Percentiles rank a stretch among this genome's conserved stretches.
phyloP scores from a whole-genome alignment of 2,329 filamentous ascomycete species.

The Pezicula carpinea region DNA sequence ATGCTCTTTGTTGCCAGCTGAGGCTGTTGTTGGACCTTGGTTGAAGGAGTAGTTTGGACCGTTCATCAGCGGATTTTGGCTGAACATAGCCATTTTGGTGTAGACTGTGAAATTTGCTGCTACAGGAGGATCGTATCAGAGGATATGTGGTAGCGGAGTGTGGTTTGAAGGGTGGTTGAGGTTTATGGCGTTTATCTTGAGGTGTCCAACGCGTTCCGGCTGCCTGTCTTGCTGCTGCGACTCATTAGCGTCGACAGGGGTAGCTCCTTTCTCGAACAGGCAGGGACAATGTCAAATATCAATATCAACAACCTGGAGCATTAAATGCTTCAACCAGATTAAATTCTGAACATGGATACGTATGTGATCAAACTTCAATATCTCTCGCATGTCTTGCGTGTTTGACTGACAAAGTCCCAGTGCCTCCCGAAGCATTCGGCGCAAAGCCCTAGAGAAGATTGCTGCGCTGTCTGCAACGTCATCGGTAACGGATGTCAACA shows the following conservation, averaged over 20 bases:
- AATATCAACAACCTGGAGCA: too few relatives aligned
- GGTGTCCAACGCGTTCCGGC: conserved; percentile 19
- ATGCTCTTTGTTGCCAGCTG: conserved; percentile 63
- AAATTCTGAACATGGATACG: conserved; percentile 16
- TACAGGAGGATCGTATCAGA: conserved; percentile 1
- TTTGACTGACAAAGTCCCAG: conserved; percentile 18
- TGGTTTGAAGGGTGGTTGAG: conserved; percentile 2
- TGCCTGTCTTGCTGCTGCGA: conserved; percentile 10
- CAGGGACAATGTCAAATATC: too few relatives aligned
- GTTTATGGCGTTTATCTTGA: conserved; percentile 1
- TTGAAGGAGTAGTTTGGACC: conserved; percentile 66
- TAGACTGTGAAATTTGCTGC: conserved; percentile 3
- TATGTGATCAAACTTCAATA: conserved; percentile 1
- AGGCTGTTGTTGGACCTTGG: conserved; percentile 49
- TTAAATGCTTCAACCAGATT: not conserved
- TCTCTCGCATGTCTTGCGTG: not conserved
- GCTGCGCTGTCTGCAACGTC: conserved; percentile 56
- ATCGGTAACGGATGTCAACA: conserved; percentile 50
- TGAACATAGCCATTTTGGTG: conserved; percentile 59
- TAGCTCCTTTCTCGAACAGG: too few relatives aligned
- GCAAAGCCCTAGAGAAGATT: conserved; percentile 60
- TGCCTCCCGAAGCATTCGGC: conserved; percentile 51
- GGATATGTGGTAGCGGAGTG: not conserved
- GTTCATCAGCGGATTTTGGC: conserved; percentile 65
- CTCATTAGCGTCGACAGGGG: too few relatives aligned